Conservation (phyloP, 306 rosid genomes). For the Elaeagnus macrophylla region DNA sequence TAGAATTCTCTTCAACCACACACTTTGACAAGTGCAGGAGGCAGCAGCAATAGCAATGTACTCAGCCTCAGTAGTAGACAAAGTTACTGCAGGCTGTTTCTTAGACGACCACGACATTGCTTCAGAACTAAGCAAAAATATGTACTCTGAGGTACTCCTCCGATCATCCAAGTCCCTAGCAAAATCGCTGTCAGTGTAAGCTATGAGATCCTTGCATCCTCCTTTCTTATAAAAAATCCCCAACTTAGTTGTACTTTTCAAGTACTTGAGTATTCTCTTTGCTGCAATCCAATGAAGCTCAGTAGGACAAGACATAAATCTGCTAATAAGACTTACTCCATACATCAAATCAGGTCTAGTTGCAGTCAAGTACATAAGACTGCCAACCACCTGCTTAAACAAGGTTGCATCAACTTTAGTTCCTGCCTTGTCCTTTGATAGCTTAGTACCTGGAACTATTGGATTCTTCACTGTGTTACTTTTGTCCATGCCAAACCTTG, state of each 20-base stretch:
- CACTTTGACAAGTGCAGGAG: no score
- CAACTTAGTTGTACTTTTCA: background rate
- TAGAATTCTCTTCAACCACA: background rate
- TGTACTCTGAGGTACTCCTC: background rate
- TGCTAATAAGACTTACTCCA: background rate
- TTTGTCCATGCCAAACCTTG: no score
- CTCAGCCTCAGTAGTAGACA: no score
- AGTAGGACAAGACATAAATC: background rate
- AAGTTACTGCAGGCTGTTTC: background rate
- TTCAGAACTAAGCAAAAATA: background rate
- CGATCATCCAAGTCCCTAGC: background rate
- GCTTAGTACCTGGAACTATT: no score
- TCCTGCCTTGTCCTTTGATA: no score
- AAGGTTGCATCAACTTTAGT: no score
- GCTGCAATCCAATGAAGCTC: background rate
- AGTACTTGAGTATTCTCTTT: background rate
- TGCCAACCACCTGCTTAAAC: no score
- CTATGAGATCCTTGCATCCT: background rate
- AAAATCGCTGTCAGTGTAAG: background rate
- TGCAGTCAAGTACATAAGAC: background rate
- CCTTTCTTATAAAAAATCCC: background rate
- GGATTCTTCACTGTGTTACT: no score
- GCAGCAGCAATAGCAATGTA: no score
- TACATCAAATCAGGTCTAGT: background rate
- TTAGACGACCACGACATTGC: background rate